A percentile compares a stretch with the other conserved stretches of the same genome.
Conservation (phyloP, 2,329 filamentous ascomycete genomes). For the Leptographium wingfieldii region DNA sequence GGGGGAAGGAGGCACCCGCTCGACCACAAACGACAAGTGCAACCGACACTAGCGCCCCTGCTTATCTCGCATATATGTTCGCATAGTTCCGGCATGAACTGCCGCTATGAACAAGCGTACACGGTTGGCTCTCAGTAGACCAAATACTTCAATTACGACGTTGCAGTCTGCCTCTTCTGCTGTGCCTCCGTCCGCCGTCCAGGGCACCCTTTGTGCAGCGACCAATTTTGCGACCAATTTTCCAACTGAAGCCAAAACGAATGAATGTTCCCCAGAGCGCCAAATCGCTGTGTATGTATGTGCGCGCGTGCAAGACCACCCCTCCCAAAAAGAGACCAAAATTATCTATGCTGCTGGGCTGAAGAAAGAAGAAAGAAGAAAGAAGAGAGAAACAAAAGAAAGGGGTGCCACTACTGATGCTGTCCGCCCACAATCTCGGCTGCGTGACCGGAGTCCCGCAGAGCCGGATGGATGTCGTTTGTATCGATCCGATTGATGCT, state of each 20-base stretch:
- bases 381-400: background rate
- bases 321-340: background rate
- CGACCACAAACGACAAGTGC: background rate
- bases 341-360: background rate
- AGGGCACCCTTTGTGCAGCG: background rate
- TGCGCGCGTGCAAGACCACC: background rate
- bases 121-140: background rate
- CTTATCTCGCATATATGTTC: background rate
- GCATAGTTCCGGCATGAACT: background rate
- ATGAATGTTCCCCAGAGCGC: background rate
- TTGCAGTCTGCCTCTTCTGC: background rate
- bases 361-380: background rate
- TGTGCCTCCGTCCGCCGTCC: background rate
- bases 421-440: conserved; percentile 42
- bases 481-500: conserved; percentile 43
- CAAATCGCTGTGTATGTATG: conserved; percentile 2
- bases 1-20: background rate
- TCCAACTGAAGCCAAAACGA: background rate
- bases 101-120: no score
- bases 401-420: background rate
- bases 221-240: background rate
- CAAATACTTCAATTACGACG: background rate
- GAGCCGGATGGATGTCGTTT: conserved; percentile 25
- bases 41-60: background rate
- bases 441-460: conserved; percentile 31